phyloP scores from a whole-genome alignment of 164 flowering plant genomes.

The Stephania japonica region DNA sequence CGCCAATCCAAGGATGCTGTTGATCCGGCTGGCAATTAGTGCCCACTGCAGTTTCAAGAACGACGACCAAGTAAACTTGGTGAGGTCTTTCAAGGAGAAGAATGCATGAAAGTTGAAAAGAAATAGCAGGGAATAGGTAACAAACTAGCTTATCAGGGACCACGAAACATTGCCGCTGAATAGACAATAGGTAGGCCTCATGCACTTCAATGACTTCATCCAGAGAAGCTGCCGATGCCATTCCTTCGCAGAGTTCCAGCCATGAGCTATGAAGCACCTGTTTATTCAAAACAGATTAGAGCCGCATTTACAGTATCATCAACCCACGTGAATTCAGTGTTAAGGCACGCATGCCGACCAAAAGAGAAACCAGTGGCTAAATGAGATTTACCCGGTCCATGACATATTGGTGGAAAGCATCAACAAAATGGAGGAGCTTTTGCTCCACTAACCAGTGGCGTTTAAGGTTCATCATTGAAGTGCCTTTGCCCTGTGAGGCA shows the following conservation, averaged over 20 bases:
- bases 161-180: constrained; percentile 93
- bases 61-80: not conserved
- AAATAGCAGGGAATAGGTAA: not conserved
- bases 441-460: constrained; percentile 90
- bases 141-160: constrained; percentile 92
- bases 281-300: constrained; percentile 22
- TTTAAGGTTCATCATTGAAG: constrained; percentile 41
- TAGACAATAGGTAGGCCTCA: constrained; percentile 81
- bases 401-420: constrained; percentile 97
- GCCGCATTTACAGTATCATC: not conserved
- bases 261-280: constrained; percentile 99
- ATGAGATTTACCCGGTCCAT: constrained; percentile 80
- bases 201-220: constrained; percentile 98
- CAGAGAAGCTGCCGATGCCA: constrained; percentile 80
- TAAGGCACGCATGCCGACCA: not conserved
- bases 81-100: not conserved
- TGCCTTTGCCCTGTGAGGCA: constrained; percentile 52
- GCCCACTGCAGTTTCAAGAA: constrained; percentile 56
- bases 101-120: constrained; percentile 2
- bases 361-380: too few species aligned
- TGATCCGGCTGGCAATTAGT: constrained; percentile 83
- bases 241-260: constrained; percentile 89
- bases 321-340: not conserved
- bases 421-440: constrained; percentile 95
- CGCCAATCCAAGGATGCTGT: constrained; percentile 89